A percentile compares a stretch with the other conserved stretches of the same genome.
phyloP scores from a whole-genome alignment of 352 stramenopile genomes.

The Phytophthora litchii region DNA sequence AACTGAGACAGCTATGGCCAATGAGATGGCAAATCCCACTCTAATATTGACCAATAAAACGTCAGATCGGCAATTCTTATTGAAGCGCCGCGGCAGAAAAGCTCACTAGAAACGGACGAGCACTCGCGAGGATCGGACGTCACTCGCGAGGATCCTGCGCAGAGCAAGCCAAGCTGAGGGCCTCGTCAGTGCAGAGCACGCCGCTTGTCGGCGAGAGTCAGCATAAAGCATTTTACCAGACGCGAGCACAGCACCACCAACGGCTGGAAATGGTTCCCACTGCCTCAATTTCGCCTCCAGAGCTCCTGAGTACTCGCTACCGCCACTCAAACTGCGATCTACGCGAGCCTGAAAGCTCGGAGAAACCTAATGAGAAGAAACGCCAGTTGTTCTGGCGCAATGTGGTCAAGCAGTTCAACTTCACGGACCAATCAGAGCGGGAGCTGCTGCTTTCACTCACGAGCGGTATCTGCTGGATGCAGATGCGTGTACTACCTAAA shows the following conservation, averaged over 20 bases:
- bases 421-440: constrained; percentile 68
- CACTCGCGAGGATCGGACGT: constrained; percentile 9
- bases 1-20: too few species aligned
- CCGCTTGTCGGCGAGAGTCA: constrained; percentile 11
- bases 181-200: constrained; percentile 12
- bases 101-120: too few species aligned
- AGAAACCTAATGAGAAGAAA: constrained; percentile 28
- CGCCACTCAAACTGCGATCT: constrained; percentile 36
- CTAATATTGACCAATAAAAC: too few species aligned
- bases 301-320: constrained; percentile 1
- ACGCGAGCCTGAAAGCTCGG: constrained; percentile 15
- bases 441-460: constrained; percentile 69
- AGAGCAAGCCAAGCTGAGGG: constrained; percentile 1
- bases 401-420: constrained; percentile 84
- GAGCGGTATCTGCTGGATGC: constrained; percentile 66
- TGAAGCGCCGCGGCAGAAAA: constrained; percentile 18
- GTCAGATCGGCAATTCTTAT: too few species aligned
- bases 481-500: constrained; percentile 49
- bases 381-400: constrained; percentile 78
- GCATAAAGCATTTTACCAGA: constrained; percentile 2
- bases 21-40: too few species aligned
- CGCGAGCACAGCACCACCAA: constrained; percentile 2
- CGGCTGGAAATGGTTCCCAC: constrained; percentile 24
- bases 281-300: constrained; percentile 11
- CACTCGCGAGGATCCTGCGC: background rate